Evolutionary conservation across 495 filamentous ascomycete species (phyloP), one percentile per base, ranked within the genome.

Genomic region (Aspergillus olivimuriae): DNA sequence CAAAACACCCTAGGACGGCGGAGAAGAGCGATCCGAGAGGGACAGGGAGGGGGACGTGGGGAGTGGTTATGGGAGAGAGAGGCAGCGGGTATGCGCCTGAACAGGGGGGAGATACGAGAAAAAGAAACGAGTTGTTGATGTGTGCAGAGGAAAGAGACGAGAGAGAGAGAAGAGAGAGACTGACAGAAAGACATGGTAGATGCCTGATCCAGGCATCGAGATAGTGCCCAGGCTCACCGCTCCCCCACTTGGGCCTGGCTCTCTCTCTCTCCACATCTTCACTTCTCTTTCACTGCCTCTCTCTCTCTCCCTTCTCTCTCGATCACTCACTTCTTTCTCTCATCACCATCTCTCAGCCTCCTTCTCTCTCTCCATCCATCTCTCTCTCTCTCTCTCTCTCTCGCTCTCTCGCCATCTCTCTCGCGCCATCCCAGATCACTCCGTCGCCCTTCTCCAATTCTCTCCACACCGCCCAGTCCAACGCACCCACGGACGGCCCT

Each of bases 391-490:
- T 36, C 32, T 34, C 47, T 42, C 34, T 33, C 22, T 37, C 11
- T 21, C 46, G 32, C 30, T 46, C 39, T 22, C 34, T 24, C 8
- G 19, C 24, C 36, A 21, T 30, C 21, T 33, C 23, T 17, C 15
- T 39, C 24, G 34, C 32, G 38, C 31, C 32, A 26, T 34, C 47
- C 43, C 34, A n/a, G n/a, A n/a, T n/a, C n/a, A n/a, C n/a, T n/a
- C n/a, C n/a, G n/a, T n/a, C n/a, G n/a, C n/a, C n/a, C n/a, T 36
- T 31, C 31, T 26, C 19, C 16, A 18, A 28, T 33, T 18, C 23
- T 35, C 30, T 42, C 45, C 5, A 31, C 4, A 12, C 20, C 32
- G 30, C 30, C 40, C 34, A 8, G 10, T 38, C 17, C 24, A 10
- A 21, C 18, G 19, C 32, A 28, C 16, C 11, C 18, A 20, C 41